Evolutionary conservation across 345 rosid species (phyloP).

Genomic region (Lepidium aucheri): DNA sequence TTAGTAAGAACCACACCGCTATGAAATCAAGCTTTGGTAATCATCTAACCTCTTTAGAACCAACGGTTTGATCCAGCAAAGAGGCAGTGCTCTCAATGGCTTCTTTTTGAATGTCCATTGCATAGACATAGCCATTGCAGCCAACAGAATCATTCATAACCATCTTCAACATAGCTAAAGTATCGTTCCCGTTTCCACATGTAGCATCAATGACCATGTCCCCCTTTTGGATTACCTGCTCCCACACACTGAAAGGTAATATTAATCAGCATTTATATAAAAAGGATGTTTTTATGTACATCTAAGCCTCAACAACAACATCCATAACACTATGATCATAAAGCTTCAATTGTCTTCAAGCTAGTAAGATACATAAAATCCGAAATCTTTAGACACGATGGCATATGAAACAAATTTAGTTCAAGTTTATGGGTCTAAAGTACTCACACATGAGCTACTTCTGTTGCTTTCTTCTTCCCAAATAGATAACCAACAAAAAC

Average conservation of each 20-base stretch:
- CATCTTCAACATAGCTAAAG: conserved; percentile 65
- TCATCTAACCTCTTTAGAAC: conserved; percentile 49
- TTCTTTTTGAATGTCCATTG: conserved; percentile 67
- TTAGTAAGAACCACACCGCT: neutral
- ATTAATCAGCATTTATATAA: neutral
- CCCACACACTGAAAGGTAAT: conserved; percentile 59
- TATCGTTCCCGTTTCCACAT: conserved; percentile 85
- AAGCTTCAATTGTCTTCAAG: neutral
- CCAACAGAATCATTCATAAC: conserved; percentile 49
- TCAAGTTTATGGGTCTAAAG: neutral
- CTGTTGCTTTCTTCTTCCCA: conserved; percentile 86
- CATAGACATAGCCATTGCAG: conserved; percentile 51
- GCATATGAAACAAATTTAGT: neutral
- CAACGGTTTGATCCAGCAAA: conserved; percentile 42
- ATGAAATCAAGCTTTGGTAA: neutral
- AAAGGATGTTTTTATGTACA: neutral
- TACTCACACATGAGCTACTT: conserved; percentile 85
- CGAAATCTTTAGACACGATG: neutral
- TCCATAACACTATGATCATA: neutral
- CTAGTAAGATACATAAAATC: neutral
- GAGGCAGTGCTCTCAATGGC: conserved; percentile 49
- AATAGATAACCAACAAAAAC: conserved; percentile 60
- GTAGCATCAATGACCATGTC: conserved; percentile 80
- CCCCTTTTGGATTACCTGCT: conserved; percentile 55
- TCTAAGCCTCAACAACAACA: neutral